Percentiles rank a stretch among this genome's conserved stretches.
Conservation (phyloP, 768 basidiomycete genomes). For the Neoboletus magnificus region DNA sequence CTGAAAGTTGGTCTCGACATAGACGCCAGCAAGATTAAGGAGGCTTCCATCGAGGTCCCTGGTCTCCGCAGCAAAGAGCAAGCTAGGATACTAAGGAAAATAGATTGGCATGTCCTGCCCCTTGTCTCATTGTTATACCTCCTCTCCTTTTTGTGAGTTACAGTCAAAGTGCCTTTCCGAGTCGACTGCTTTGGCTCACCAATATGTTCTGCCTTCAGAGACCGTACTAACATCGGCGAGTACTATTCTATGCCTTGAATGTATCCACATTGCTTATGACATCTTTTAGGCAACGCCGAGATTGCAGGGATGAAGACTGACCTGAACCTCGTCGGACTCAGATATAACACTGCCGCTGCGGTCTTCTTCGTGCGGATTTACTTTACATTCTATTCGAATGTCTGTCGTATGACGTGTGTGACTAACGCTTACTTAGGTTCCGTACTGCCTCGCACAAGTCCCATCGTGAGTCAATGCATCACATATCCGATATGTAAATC, state of each 20-base stretch:
- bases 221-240: conserved; percentile 45
- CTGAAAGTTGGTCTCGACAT: not conserved
- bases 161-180: not conserved
- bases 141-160: conserved; percentile 19
- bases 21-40: conserved; percentile 5
- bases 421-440: conserved; percentile 21
- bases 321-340: conserved; percentile 33
- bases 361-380: conserved; percentile 34
- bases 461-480: conserved; percentile 33
- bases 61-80: not conserved
- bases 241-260: not conserved
- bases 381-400: not conserved
- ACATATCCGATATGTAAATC: not conserved
- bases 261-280: conserved; percentile 1
- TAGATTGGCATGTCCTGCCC: conserved; percentile 21
- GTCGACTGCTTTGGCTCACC: not conserved
- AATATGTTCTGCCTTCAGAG: conserved; percentile 23
- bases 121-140: conserved; percentile 15
- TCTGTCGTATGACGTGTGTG: not conserved
- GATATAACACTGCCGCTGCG: conserved; percentile 38
- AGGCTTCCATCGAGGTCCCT: not conserved
- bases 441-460: conserved; percentile 37
- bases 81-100: conserved; percentile 13
- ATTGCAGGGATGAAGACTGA: conserved; percentile 46
- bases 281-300: conserved; percentile 36